Evolutionary conservation across 768 basidiomycete genomes (phyloP), one percentile per base, ranked within the genome.

Genomic region (Lactifluus volemus): DNA sequence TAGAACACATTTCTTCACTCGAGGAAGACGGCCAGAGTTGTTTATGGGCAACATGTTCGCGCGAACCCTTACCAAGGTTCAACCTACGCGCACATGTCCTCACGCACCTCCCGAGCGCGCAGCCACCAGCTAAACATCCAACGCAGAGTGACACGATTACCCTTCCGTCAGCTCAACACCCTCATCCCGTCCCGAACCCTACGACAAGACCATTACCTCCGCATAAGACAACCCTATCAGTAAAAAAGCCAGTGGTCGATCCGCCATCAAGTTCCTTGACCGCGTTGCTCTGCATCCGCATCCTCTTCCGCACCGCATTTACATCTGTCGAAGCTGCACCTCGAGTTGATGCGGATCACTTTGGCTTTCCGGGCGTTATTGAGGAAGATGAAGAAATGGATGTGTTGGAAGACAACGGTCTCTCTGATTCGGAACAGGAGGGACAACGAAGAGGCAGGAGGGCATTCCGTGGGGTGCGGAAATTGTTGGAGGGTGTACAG

Each of bases 311-410:
- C 49, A 81, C 84, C 5, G 83, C 92, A 1, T 91, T 92, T 67
- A 85, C 86, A 19, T 82, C 86, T 6, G 76, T 78, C 8, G 89
- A 89, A 64, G 70, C 76, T 2, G 80, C 80, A 5, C 88, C 89
- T 36, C 79, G 88, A 30, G 84, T 79, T 2, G 87, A 90, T 68
- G 86, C 81, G 21, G 91, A 95, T 60, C 88, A 90, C 64, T 96
- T 94, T 71, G 93, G 93, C 0, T 91, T 96, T 71, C 94, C 94
- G 5, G 92, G 88, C 0, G 56, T 90, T 21, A 75, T 90, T 41
- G 88, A 91, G 63, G 89, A 88, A 21, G 79, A 81, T n/a, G 87
- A 84, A n/a, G 89, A 86, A 17, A 79, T 80, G 57, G 81, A 83
- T 53, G 71, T 60, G 6, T n/a, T 65, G 30, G 67, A 72, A 55